Percentiles rank a stretch among this genome's conserved stretches.
Evolutionary conservation across 2,329 filamentous ascomycete species (phyloP).

Genomic region (Penicillium sp.): DNA sequence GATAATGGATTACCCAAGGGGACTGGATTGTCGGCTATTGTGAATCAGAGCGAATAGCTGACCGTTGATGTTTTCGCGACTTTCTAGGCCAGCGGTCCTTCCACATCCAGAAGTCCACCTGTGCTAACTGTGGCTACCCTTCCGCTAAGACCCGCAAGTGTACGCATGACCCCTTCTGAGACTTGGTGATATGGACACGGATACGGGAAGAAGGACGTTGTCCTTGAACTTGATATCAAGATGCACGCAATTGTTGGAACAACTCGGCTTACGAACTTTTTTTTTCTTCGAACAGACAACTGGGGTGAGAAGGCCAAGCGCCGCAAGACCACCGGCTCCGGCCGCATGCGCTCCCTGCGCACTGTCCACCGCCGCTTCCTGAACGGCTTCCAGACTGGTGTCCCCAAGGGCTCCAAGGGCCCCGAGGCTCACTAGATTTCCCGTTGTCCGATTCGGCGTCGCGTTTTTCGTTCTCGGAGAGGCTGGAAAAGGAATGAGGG

Average conservation of each 20-base stretch:
- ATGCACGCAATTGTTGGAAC: conserved; percentile 5
- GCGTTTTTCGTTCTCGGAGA: conserved; percentile 39
- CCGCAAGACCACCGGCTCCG: conserved; percentile 98
- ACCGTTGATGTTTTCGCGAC: conserved; percentile 30
- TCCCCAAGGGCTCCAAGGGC: conserved; percentile 80
- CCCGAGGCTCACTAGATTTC: conserved; percentile 49
- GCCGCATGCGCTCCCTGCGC: conserved; percentile 95
- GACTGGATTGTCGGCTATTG: background rate
- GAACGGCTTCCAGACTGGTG: conserved; percentile 94
- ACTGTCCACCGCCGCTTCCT: conserved; percentile 88
- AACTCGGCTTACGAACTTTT: conserved; percentile 29
- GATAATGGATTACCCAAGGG: background rate
- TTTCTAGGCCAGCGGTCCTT: conserved; percentile 83
- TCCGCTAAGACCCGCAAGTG: conserved; percentile 97
- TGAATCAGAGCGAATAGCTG: conserved; percentile 6
- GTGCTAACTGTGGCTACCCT: conserved; percentile 94
- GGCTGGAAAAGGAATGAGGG: conserved; percentile 33
- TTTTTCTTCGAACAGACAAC: conserved; percentile 68
- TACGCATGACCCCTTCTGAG: conserved; percentile 57
- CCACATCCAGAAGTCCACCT: conserved; percentile 99
- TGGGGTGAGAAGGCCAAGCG: conserved; percentile 99
- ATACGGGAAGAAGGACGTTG: background rate
- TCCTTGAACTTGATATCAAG: background rate
- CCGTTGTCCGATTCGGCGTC: conserved; percentile 32
- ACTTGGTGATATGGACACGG: conserved; percentile 11